A percentile compares a stretch with the other conserved stretches of the same genome.
Conservation (phyloP, 192 early-diverging fungal species). For the Coemansia brasiliensis region DNA sequence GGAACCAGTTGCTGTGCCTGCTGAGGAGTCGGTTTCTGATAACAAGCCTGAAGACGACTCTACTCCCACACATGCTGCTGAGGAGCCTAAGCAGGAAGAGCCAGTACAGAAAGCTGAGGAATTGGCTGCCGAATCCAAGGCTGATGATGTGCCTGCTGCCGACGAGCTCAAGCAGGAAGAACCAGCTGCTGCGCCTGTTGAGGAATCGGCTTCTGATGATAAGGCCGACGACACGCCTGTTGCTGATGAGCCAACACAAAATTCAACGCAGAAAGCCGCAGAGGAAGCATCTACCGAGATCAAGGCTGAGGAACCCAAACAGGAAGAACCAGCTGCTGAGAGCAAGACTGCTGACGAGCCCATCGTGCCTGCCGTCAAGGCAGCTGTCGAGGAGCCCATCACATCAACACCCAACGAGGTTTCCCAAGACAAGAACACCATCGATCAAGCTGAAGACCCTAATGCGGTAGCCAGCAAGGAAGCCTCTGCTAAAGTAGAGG, state of each 20-base stretch:
- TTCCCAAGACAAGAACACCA: no score
- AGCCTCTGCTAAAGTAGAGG: conserved; percentile 3
- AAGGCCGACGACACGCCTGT: not conserved
- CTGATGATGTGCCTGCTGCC: no score
- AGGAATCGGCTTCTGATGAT: conserved; percentile 3
- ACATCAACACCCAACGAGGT: no score
- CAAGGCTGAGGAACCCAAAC: conserved; percentile 3
- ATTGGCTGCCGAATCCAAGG: no score
- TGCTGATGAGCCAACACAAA: not conserved
- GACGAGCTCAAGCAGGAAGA: no score
- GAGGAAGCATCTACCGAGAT: not conserved
- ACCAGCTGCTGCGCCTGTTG: no score
- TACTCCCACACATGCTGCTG: not conserved
- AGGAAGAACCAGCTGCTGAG: conserved; percentile 4
- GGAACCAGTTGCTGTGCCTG: no score
- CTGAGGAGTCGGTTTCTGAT: not conserved
- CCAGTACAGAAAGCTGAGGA: conserved; percentile 7
- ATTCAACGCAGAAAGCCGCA: not conserved
- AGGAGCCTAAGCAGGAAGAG: conserved; percentile 8
- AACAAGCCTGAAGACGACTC: conserved; percentile 16
- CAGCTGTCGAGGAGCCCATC: not conserved
- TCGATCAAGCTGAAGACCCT: no score
- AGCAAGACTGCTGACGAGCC: not conserved
- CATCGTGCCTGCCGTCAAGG: not conserved
- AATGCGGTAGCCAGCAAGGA: not conserved